Base-by-base conservation (phyloP, 1,139 yeast genomes). In the Lodderomyces metapsilosis region DNA sequence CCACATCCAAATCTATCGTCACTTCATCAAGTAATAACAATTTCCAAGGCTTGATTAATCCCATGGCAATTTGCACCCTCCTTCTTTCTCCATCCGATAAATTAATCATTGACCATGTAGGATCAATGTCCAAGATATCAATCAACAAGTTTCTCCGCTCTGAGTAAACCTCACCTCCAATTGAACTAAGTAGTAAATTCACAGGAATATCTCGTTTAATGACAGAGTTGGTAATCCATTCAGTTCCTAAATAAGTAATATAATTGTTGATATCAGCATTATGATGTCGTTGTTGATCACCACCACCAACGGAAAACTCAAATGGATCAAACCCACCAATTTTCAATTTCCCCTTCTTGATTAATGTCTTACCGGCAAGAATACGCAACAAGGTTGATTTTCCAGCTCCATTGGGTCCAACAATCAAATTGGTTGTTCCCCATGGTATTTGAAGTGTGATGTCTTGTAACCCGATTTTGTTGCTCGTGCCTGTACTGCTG, bases 351-450 rank as follows among this genome's bases (percentile, higher is more conserved):
- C 96, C 97, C 24, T 76, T 70, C 43, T 82, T 80, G 47, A 95
- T 84, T 46, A 92, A 72, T 2, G 95, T 88, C 56, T 91, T 92
- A 7, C 98, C 98, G 1, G 98, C 96, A 24, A 92, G 68, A 11
- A 92, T 76, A 56, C 82, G 80, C 48, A 92, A 71, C 37, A 92
- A 63, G 0, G 98, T 92, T 1, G 96, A 87, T 61, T 92, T 92
- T 5, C 98, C 98, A 2, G 98, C 98, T 17, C 98, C 98, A 56
- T 92, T 92, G 22, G 98, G 95, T 0, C 98, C 98, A 31, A 92
- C 74, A 10, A 92, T 63, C 37, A 92, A 68, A 16, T 91, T 80
- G 45, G 96, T 76, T 1, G 92, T 77, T 5, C 86, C 82, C 75
- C 86, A 79, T 1, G 83, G 81, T 15, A 92, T 70, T 11, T 66